Percentiles rank a stretch among this genome's conserved stretches.
Evolutionary conservation across 805 yeast species (phyloP).

Genomic region (Candida succiphila): DNA sequence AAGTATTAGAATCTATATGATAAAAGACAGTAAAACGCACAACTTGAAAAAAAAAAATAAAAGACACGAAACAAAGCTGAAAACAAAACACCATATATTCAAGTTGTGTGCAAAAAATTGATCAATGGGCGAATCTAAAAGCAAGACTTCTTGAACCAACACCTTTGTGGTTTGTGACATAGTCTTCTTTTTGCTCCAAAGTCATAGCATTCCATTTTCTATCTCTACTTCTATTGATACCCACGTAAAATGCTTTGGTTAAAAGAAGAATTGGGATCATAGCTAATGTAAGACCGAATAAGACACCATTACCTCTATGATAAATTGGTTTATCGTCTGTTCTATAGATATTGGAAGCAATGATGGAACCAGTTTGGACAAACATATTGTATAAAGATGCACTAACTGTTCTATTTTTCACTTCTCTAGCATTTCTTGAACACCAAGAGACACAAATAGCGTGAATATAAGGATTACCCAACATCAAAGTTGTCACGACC

Average conservation of each 20-base stretch:
- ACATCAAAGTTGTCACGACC: constrained; percentile 13
- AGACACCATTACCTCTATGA: constrained; percentile 40
- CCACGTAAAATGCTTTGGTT: constrained; percentile 27
- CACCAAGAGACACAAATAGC: constrained; percentile 51
- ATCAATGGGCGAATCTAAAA: constrained; percentile 18
- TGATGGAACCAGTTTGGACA: constrained; percentile 48
- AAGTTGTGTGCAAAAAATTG: too few relatives aligned
- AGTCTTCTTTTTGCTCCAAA: constrained; percentile 37
- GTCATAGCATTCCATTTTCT: constrained; percentile 41
- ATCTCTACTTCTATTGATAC: constrained; percentile 34
- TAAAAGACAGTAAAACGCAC: too few relatives aligned
- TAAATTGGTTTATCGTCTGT: constrained; percentile 50
- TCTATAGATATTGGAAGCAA: constrained; percentile 47
- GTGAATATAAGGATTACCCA: constrained; percentile 40
- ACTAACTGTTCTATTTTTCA: constrained; percentile 53
- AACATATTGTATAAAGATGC: constrained; percentile 58
- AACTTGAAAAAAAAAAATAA: too few relatives aligned
- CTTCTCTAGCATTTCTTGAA: constrained; percentile 52
- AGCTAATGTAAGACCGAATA: constrained; percentile 24
- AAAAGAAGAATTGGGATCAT: constrained; percentile 18
- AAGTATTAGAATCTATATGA: too few relatives aligned
- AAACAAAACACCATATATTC: too few relatives aligned
- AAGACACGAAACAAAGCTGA: too few relatives aligned
- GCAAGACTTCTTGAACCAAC: constrained; percentile 53
- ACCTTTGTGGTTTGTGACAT: constrained; percentile 35